phyloP scores from a whole-genome alignment of 2,329 filamentous ascomycete genomes.

The Helotiales sp. region DNA sequence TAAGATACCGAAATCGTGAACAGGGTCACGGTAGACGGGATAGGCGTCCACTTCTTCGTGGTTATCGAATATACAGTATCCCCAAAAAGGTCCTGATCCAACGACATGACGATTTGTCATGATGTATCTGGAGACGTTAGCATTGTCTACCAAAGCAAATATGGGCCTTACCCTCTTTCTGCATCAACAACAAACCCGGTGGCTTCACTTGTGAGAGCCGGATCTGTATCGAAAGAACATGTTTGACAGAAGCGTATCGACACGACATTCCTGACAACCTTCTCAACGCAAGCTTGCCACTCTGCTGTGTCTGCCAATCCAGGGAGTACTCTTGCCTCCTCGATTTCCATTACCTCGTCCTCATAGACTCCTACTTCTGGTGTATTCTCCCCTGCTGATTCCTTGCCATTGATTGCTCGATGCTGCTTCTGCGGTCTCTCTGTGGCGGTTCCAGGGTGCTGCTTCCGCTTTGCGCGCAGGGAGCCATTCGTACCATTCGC shows the following conservation, averaged over 20 bases:
- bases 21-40: slow-evolving; percentile 95
- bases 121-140: slow-evolving; percentile 64
- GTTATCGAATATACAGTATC: slow-evolving; percentile 98
- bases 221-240: slow-evolving; percentile 96
- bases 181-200: slow-evolving; percentile 98
- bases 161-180: slow-evolving; percentile 68
- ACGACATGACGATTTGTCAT: slow-evolving; percentile 93
- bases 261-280: slow-evolving; percentile 91
- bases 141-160: neutral
- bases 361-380: slow-evolving; percentile 39
- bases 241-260: slow-evolving; percentile 99
- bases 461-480: slow-evolving; percentile 42
- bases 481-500: slow-evolving; percentile 41
- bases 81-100: slow-evolving; percentile 94
- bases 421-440: slow-evolving; percentile 44
- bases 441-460: slow-evolving; percentile 35
- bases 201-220: slow-evolving; percentile 90
- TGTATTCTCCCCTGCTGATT: slow-evolving; percentile 43
- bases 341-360: slow-evolving; percentile 46
- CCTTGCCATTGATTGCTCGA: slow-evolving; percentile 42
- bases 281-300: slow-evolving; percentile 96
- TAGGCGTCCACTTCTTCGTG: slow-evolving; percentile 96
- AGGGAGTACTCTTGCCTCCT: slow-evolving; percentile 45
- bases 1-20: slow-evolving; percentile 97
- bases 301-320: slow-evolving; percentile 67